Base-by-base conservation (phyloP, 2,329 filamentous ascomycete species). In the Sclerotinia trifoliorum region DNA sequence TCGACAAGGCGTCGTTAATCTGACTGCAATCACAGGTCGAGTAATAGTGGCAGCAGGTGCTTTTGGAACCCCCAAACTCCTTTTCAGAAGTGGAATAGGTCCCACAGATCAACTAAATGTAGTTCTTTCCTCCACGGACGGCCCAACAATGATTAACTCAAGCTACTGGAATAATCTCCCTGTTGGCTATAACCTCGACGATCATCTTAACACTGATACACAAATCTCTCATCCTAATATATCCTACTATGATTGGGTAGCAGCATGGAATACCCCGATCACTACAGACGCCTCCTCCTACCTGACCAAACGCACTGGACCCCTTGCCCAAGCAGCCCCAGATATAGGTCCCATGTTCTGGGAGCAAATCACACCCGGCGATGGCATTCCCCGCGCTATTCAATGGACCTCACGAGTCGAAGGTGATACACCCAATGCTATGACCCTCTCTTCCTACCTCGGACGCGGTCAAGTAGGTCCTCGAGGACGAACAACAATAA, bases 391-490 rank as follows among this genome's bases (percentile, higher is more conserved):
- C 11, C 83, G 88, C 58, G 85, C 89, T 73, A 80, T 90, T 24
- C 88, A 90, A 75, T 90, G 86, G 82, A 90, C 88, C 13, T 83
- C 87, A 55, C 83, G 88, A 71, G 86, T 89, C 35, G 87, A 90
- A 71, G 84, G 75, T 2, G 74, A 74, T 1, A 63, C 68, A 19
- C 70, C 71, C 6, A 70, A 74, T n/a, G 70, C 73, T 13, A 76
- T 77, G 73, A 77, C 72, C 19, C 81, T 87, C 72, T 84, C 81
- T 70, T 83, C 86, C 73, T 90, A 91, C 78, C 86, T 91, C 39
- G 87, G 87, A 46, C 85, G 87, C 66, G 88, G 88, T 52, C 80
- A 84, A 29, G 84, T 83, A n/a, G 66, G 66, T 15, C 88, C 87
- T 19, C 81, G 86, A 51, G 88, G 88, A 58, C 80, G 84, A 56